Evolutionary conservation across 2,329 filamentous ascomycete species (phyloP).

Genomic region (Pseudogymnoascus sp.): DNA sequence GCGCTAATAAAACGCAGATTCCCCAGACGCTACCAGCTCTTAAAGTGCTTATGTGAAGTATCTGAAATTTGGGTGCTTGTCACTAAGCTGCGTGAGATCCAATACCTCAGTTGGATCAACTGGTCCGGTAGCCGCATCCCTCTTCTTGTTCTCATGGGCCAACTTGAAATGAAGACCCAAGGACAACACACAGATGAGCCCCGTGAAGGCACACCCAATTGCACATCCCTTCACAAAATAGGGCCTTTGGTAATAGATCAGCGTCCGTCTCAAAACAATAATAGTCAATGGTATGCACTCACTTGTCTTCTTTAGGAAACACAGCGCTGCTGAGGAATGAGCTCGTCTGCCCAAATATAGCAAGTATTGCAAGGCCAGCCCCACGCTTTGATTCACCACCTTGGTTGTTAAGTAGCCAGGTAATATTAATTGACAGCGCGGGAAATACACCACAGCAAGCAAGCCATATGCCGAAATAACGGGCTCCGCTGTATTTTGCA

Average conservation of each 20-base stretch:
- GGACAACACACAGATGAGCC: conserved; percentile 9
- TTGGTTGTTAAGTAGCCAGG: conserved; percentile 28
- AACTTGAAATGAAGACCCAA: conserved; percentile 14
- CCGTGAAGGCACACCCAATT: conserved; percentile 10
- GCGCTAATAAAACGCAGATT: background rate
- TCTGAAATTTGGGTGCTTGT: conserved; percentile 41
- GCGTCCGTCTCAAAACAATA: conserved; percentile 21
- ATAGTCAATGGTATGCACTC: background rate
- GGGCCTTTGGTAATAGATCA: conserved; percentile 28
- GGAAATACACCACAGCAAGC: conserved; percentile 30
- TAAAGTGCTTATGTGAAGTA: conserved; percentile 33
- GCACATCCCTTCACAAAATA: conserved; percentile 28
- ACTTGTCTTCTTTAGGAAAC: conserved; percentile 22
- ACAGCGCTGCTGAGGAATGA: conserved; percentile 25
- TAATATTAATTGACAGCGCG: conserved; percentile 25
- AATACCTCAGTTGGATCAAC: conserved; percentile 9
- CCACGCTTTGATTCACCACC: conserved; percentile 26
- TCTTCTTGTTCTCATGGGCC: conserved; percentile 10
- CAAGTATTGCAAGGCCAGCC: conserved; percentile 22
- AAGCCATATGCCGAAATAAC: conserved; percentile 33
- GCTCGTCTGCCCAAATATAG: conserved; percentile 26
- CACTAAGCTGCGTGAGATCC: conserved; percentile 14
- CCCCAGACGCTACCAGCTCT: background rate
- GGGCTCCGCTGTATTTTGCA: conserved; percentile 20
- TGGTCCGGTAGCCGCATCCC: background rate